Evolutionary conservation across 768 basidiomycete genomes (phyloP), one percentile per base, ranked within the genome.

Genomic region (Naganishia vishniacii): DNA sequence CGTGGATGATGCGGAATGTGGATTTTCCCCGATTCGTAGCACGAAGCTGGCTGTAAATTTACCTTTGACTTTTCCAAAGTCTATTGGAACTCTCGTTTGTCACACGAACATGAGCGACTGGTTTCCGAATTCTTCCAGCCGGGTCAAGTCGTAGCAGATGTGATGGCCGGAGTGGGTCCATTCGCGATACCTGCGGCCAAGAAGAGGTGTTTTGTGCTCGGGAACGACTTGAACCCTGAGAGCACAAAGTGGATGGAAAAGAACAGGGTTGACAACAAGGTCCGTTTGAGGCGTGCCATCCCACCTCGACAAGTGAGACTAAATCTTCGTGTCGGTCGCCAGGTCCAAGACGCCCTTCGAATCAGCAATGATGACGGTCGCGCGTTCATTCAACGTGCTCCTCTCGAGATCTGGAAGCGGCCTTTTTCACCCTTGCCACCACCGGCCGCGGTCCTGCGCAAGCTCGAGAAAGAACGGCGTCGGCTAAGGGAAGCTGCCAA

Each of bases 61-160:
- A 86, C 83, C 1, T 98, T 99, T 71, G 92, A 99, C 75, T 99
- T 98, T 73, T 86, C 88, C 6, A 82, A 86, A 73, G 95, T 98
- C 13, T 99, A 99, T 78, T 99, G 93, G 93, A 99, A 99, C 79
- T 94, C 93, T 16, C 86, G 95, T 40, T 80, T 99, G 37, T 88
- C 91, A 63, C 85, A 86, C 4, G 95, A 99, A 73, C 95, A 99
- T 72, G 84, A 85, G 28, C 86, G 93, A 2, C 81, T 99, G 16
- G 88, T 98, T 44, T 75, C 82, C 18, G 15, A 58, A 6, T 68
- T 81, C 37, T 93, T 97, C 78, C 74, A 81, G 28, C 83, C 85
- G 0, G 73, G 73, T 1, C 81, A 85, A 26, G 83, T 98, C 20
- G 78, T 98, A 25, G 92, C 85, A 3, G 95, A 99, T 74, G 91